Evolutionary conservation across 192 early-diverging fungal species (phyloP), one percentile per base, ranked within the genome.

Genomic region (Podila clonocystis): DNA sequence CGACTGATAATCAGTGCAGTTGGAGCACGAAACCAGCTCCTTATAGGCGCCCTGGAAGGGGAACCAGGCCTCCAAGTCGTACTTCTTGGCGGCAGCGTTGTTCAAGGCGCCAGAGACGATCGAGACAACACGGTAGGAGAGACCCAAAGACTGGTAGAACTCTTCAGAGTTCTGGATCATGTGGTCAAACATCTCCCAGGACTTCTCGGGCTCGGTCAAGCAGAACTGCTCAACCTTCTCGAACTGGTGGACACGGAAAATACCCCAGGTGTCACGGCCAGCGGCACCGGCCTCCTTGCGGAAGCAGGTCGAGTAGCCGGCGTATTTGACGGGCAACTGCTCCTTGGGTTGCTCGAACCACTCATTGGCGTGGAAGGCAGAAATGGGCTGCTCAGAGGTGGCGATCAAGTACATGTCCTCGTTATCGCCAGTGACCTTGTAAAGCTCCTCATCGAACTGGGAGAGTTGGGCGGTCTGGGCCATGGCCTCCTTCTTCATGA

Each of bases 171-270:
- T 88, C 29, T 73, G 74, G 62, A 99, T 92, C 97, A 99, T 99
- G 67, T 96, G 92, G 76, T 98, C 93, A 86, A 98, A 97, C 95
- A 95, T 95, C 75, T 97, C 97, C 97, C 97, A 99, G 36, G 94
- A 95, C 89, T 98, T 99, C 72, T 97, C 97, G 45, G 98, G 97
- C 70, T 96, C 95, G 12, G 94, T 94, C 65, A 99, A 84, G 55
- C 95, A 94, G 85, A 99, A 99, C 86, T 99, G 98, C 89, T 99
- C 98, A 61, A 99, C 87, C 90, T 99, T 99, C 83, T 99, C 98
- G 78, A 99, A 99, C 91, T 99, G 98, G 85, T 99, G 98, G 31
- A 99, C 97, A 58, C 98, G 94, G 92, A 99, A 99, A 73, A 98
- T 94, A 65, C 98, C 98, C 97, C 96, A 96, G 24, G 95, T 98